Conservation (phyloP, 768 basidiomycete species). For the Russula ochroleuca region DNA sequence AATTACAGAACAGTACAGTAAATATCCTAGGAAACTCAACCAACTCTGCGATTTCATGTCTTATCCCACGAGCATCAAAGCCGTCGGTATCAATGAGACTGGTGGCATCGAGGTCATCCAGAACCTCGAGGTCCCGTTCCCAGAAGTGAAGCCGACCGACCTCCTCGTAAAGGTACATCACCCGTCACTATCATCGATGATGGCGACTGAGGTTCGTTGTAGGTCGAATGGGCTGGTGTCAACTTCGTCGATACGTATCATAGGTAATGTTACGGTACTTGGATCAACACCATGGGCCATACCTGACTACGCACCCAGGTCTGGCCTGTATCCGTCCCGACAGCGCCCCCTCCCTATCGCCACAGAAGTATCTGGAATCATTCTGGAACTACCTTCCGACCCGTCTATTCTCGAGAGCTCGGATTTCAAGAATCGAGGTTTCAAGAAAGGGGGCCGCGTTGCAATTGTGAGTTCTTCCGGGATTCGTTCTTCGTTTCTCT, state of each 20-base stretch:
- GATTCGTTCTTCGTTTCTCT: neutral
- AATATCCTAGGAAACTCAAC: neutral
- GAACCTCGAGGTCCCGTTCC: slow-evolving; percentile 62
- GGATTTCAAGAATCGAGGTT: slow-evolving; percentile 60
- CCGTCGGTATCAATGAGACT: slow-evolving; percentile 65
- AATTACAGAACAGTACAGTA: too few relatives aligned
- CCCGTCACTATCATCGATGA: neutral
- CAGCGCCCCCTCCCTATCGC: slow-evolving; percentile 67
- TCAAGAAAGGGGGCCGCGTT: slow-evolving; percentile 66
- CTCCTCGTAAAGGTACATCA: slow-evolving; percentile 46
- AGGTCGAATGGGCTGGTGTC: slow-evolving; percentile 74
- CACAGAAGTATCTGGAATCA: slow-evolving; percentile 70
- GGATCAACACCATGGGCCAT: slow-evolving; percentile 17
- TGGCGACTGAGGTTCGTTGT: neutral
- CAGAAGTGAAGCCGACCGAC: slow-evolving; percentile 55
- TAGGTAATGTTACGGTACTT: slow-evolving; percentile 44
- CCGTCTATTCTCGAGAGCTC: slow-evolving; percentile 52
- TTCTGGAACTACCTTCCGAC: slow-evolving; percentile 72
- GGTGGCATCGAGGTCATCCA: slow-evolving; percentile 80
- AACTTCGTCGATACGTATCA: slow-evolving; percentile 89
- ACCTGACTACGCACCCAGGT: slow-evolving; percentile 28
- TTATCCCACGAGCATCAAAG: slow-evolving; percentile 59
- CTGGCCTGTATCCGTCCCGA: slow-evolving; percentile 59
- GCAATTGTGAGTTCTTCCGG: slow-evolving; percentile 49
- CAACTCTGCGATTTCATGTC: slow-evolving; percentile 38